Conservation (phyloP, 1,139 yeast genomes). For the Chernovozyma aurita region DNA sequence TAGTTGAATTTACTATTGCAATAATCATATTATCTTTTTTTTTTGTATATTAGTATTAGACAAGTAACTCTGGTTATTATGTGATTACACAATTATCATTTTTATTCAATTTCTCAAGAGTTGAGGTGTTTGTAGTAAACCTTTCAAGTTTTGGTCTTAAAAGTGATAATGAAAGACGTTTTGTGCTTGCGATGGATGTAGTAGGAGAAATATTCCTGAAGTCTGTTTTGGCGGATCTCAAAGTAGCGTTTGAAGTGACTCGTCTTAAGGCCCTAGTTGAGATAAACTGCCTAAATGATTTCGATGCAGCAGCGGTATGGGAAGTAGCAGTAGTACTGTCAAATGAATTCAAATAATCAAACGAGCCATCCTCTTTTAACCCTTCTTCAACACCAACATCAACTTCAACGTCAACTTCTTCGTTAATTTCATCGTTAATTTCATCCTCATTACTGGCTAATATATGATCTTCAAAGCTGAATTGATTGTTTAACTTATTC, state of each 20-base stretch:
- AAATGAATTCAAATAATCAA: constrained; percentile 13
- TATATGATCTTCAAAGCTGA: too few species aligned
- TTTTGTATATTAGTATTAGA: neutral
- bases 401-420: constrained; percentile 13
- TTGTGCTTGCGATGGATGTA: neutral
- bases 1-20: neutral
- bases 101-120: neutral
- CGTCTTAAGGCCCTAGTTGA: too few species aligned
- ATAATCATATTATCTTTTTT: neutral
- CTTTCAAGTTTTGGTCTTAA: constrained; percentile 1
- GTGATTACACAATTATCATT: constrained; percentile 1
- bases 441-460: too few species aligned
- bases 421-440: constrained; percentile 1
- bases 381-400: constrained; percentile 6
- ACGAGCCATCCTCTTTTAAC: too few species aligned
- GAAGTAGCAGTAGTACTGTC: neutral
- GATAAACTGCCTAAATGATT: neutral
- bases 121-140: neutral
- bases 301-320: neutral
- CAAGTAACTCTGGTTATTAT: neutral
- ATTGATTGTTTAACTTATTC: too few species aligned
- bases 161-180: constrained; percentile 1
- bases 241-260: neutral
- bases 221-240: neutral
- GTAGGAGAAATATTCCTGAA: neutral